Base-by-base conservation (phyloP, 345 rosid species). In the Toxicodendron radicans region DNA sequence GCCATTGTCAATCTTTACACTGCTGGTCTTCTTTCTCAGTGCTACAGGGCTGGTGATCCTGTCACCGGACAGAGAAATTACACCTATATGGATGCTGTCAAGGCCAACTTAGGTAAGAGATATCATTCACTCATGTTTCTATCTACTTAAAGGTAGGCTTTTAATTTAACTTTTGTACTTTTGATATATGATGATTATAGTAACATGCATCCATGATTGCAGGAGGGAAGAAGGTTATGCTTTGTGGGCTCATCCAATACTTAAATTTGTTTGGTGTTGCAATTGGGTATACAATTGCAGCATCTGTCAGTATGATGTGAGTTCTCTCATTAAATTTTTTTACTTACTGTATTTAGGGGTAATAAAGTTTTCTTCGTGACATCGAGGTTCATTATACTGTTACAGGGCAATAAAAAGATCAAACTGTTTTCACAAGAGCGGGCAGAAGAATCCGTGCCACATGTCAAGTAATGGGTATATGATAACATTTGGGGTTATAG, bases 331-430 rank as follows among this genome's bases (percentile, higher is more conserved):
- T 27, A 27, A 17, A 54, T 54, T n/a, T 54, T 54, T n/a, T 23
- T 46, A 13, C 10, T 46, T 11, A 46, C 2, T 0, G 13, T 46
- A 46, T 10, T 46, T 27, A 27, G 30, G 30, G 30, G 2, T 1
- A 27, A 27, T 27, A 27, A 27, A 27, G 1, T 27, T 27, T 27
- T 27, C 30, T 27, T 27, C 30, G 30, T 38, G 43, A 9, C 9
- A 38, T 38, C 43, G 9, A 38, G 43, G 9, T 38, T 7, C 43
- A 54, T 21, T 46, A 5, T 53, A 23, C 7, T 35, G 53, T 66
- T 67, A 41, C 27, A 92, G 96, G 96, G 96, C 96, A 9, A 83
- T 87, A 58, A 89, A 91, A 85, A 89, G 96, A 83, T 87, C 96
- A 1, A 88, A 91, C 77, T 91, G 97, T 75, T 92, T 91, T 76